Conservation (phyloP, 192 early-diverging fungal species). For the Umbelopsis vinacea region DNA sequence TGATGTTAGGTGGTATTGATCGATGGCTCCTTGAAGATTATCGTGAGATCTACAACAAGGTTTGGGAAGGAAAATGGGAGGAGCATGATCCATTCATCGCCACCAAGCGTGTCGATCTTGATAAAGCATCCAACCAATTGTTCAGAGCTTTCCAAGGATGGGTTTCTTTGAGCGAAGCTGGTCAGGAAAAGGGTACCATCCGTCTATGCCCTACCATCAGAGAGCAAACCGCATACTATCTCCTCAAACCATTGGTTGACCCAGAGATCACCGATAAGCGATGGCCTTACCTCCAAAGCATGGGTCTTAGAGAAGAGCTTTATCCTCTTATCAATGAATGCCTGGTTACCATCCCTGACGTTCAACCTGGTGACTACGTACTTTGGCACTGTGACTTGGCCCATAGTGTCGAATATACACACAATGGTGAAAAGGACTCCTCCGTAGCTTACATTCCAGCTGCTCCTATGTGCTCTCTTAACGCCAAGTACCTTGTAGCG, state of each 20-base stretch:
- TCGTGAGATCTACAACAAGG: constrained; percentile 29
- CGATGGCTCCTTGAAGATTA: constrained; percentile 32
- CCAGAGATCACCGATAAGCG: constrained; percentile 11
- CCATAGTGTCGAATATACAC: constrained; percentile 34
- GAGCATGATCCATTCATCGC: constrained; percentile 36
- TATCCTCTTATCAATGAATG: constrained; percentile 35
- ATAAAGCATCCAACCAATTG: constrained; percentile 27
- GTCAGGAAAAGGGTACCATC: constrained; percentile 26
- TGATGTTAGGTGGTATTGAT: constrained; percentile 18
- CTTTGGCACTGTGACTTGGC: constrained; percentile 38
- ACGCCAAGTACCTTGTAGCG: constrained; percentile 16
- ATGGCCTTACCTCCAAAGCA: neutral
- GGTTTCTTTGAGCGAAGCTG: constrained; percentile 31
- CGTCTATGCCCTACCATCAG: constrained; percentile 37
- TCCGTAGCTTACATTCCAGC: constrained; percentile 41
- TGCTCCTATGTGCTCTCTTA: constrained; percentile 33
- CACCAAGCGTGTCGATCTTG: constrained; percentile 32
- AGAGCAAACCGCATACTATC: constrained; percentile 31
- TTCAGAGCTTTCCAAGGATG: constrained; percentile 43
- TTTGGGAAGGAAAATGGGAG: constrained; percentile 40
- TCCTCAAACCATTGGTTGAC: constrained; percentile 38
- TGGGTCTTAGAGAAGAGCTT: neutral
- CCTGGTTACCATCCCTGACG: constrained; percentile 33
- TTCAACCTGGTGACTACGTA: constrained; percentile 38
- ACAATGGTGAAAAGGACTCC: constrained; percentile 28